Base-by-base conservation (phyloP, 345 rosid species). In the Cardamine resedifolia region DNA sequence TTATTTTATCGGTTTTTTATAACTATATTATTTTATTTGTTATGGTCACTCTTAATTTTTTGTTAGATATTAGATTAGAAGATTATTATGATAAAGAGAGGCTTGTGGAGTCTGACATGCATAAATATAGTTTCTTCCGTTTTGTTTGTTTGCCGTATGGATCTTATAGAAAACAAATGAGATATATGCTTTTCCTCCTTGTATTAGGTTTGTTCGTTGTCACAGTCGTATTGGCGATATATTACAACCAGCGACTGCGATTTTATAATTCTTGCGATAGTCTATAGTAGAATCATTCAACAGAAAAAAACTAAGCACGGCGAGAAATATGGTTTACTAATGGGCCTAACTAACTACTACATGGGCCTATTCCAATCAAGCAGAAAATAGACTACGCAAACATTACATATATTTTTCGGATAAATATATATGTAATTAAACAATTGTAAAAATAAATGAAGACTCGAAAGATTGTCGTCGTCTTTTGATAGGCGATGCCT, bases 121-220 rank as follows among this genome's bases (percentile, higher is more conserved):
- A 12, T 39, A 12, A 14, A 39, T 39, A 39, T 15, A 39, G 44
- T 39, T 39, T 52, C 33, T 26, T n/a, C 1, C n/a, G 2, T 2
- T 14, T 61, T 27, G 67, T 62, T 62, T 26, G 26, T 62, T 27
- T 43, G 67, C 24, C 26, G 52, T 10, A 62, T n/a, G 67, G 30
- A 62, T 62, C 53, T 43, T 26, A 5, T 26, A 26, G 18, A 39
- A 43, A 43, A 16, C 6, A 61, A 41, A 4, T 26, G 21, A 62
- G 24, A 43, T 3, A 62, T 43, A 62, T 43, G n/a, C 51, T 26
- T 61, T 39, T 11, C 2, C 8, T 39, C 33, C 33, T 38, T 38
- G 5, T 38, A 10, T 11, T 11, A 38, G 43, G 15, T 38, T 38
- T 10, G 5, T 38, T 38, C 43, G 14, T 38, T 36, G n/a, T 36